Evolutionary conservation across 1,284 basidiomycete genomes (phyloP).

Genomic region (Thelephora terrestris): DNA sequence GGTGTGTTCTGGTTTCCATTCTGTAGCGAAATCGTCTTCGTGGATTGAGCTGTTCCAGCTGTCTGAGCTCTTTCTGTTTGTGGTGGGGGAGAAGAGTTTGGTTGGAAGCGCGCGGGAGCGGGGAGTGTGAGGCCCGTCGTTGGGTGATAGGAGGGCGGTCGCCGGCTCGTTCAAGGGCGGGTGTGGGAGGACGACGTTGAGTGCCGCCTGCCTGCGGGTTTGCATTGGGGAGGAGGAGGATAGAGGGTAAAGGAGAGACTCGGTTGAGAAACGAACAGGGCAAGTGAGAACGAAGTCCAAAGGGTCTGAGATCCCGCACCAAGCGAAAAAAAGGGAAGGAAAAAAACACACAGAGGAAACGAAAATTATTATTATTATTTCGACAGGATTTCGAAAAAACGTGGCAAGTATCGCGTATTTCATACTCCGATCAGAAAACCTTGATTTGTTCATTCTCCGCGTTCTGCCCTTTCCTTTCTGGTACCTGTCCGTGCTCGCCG

Average conservation of each 20-base stretch:
- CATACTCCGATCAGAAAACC: no score
- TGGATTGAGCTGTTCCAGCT: conserved; percentile 75
- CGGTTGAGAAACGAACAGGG: conserved; percentile 15
- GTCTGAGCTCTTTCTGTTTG: conserved; percentile 62
- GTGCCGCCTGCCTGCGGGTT: conserved; percentile 22
- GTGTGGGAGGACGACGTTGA: conserved; percentile 28
- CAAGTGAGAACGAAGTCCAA: no score
- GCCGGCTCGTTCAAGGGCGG: conserved; percentile 23
- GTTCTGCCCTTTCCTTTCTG: no score
- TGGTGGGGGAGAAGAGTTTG: conserved; percentile 31
- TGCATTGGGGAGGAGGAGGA: conserved; percentile 25
- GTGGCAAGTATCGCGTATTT: no score
- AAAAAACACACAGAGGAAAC: conserved; percentile 6
- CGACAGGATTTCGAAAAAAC: no score
- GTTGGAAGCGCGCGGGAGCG: conserved; percentile 27
- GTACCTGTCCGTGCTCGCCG: no score
- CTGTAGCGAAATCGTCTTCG: conserved; percentile 53
- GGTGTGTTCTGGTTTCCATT: conserved; percentile 67
- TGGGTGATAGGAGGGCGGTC: conserved; percentile 21
- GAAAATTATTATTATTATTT: no score
- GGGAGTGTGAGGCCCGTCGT: conserved; percentile 27
- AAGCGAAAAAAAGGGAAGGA: conserved; percentile 19
- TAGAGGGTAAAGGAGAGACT: conserved; percentile 22
- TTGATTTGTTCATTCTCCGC: no score
- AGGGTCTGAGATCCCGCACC: conserved; percentile 19